Evolutionary conservation across 345 rosid species (phyloP).

Genomic region (Litchi chinensis): DNA sequence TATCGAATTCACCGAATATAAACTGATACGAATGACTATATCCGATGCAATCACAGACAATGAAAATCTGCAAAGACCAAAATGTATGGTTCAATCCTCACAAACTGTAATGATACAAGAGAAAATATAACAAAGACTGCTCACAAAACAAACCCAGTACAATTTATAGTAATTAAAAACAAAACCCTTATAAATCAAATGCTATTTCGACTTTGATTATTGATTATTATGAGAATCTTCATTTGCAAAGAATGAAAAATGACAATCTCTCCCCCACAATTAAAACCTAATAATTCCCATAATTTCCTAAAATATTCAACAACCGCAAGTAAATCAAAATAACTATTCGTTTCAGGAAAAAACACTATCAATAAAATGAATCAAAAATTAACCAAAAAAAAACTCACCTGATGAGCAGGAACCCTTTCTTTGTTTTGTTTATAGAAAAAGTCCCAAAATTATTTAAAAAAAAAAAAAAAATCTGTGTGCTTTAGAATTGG

Average conservation of each 20-base stretch:
- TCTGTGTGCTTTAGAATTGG: neutral
- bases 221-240: neutral
- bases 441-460: neutral
- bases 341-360: neutral
- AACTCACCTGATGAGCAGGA: neutral
- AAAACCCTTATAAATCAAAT: neutral
- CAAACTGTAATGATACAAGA: conserved; percentile 8
- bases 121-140: neutral
- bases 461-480: neutral
- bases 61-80: neutral
- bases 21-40: neutral
- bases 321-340: neutral
- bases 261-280: neutral
- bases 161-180: neutral
- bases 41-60: neutral
- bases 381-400: neutral
- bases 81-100: neutral
- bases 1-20: neutral
- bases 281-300: neutral
- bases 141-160: neutral
- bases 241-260: neutral
- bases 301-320: neutral
- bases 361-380: neutral
- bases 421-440: neutral
- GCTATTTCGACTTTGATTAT: neutral